Base-by-base conservation (phyloP, 371 early-diverging fungal genomes). In the Syncephalastrum contaminatum region DNA sequence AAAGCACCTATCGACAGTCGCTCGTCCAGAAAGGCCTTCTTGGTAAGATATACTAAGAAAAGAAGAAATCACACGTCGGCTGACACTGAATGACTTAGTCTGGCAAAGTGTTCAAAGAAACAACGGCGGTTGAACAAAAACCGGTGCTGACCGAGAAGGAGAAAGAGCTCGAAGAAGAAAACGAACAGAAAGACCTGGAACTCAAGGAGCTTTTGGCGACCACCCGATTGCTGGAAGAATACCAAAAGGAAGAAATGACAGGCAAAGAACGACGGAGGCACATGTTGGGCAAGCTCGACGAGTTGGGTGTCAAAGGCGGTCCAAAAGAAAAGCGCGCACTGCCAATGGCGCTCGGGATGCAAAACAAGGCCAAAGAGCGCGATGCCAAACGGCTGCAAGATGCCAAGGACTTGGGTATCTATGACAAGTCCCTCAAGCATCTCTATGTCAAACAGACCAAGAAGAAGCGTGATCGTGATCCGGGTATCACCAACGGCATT, bases 391-490 rank as follows among this genome's bases (percentile, higher is more conserved):
- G 62, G 40, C 19, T 77, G 22, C 78, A 77, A 39, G 70, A 72
- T 19, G 78, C 78, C 24, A 77, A 74, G 56, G 72, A 77, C 43
- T 43, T 65, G 13, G 78, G 78, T 24, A 48, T 77, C 8, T 77
- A 74, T 39, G 72, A 77, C 53, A 72, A 72, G 20, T 77, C 78
- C 14, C 44, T 70, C 8, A 63, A 63, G 27, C 78, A 77, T 59
- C 48, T 77, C 8, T 77, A 77, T 62, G 67, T 72, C 13, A 41
- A 45, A 10, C 62, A 62, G 47, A 60, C 66, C 49, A 50, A 57
- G 22, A 71, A 73, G 48, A 61, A 69, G 41, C 58, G 75, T 22
- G 46, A 68, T 25, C 68, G 75, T 36, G 67, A 77, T 56, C 69
- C 69, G 43, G 78, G 78, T 43, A 74, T 77, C 43, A 72, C 70